phyloP scores from a whole-genome alignment of 306 rosid genomes.

The Lupinus albus region DNA sequence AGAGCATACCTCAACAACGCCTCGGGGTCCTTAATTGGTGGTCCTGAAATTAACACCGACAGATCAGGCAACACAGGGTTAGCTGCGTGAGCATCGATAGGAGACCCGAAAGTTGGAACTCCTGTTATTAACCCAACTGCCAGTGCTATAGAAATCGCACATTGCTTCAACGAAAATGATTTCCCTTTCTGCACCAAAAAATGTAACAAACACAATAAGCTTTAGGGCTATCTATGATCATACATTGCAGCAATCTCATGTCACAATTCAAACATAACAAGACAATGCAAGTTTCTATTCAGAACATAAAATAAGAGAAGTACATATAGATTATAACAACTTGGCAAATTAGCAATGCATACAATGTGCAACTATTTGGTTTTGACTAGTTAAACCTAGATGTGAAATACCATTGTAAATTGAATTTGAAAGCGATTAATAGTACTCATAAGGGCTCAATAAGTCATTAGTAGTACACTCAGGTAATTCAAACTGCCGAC shows the following conservation, averaged over 20 bases:
- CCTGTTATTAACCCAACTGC: constrained; percentile 80
- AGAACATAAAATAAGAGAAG: background rate
- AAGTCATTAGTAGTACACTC: background rate
- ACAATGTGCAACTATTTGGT: constrained; percentile 13
- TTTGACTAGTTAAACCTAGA: background rate
- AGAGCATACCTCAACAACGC: constrained; percentile 89
- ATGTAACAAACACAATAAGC: constrained; percentile 39
- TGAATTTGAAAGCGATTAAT: constrained; percentile 32
- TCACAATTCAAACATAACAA: constrained; percentile 4
- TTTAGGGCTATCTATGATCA: background rate
- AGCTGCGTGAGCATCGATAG: constrained; percentile 65
- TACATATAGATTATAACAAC: constrained; percentile 19
- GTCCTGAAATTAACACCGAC: constrained; percentile 88
- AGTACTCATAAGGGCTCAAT: background rate
- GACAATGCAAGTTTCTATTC: background rate
- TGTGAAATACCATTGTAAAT: background rate
- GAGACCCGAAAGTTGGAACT: constrained; percentile 67
- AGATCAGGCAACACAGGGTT: constrained; percentile 67
- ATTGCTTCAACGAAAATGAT: constrained; percentile 66
- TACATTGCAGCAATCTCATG: constrained; percentile 30
- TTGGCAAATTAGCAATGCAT: constrained; percentile 19
- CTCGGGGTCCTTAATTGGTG: constrained; percentile 95
- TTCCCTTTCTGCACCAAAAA: constrained; percentile 59
- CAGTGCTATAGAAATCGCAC: constrained; percentile 75
- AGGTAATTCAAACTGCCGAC: too few relatives aligned